A percentile compares a stretch with the other conserved stretches of the same genome.
phyloP scores from a whole-genome alignment of 1,139 yeast species.

The Sugiyamaella japonica region DNA sequence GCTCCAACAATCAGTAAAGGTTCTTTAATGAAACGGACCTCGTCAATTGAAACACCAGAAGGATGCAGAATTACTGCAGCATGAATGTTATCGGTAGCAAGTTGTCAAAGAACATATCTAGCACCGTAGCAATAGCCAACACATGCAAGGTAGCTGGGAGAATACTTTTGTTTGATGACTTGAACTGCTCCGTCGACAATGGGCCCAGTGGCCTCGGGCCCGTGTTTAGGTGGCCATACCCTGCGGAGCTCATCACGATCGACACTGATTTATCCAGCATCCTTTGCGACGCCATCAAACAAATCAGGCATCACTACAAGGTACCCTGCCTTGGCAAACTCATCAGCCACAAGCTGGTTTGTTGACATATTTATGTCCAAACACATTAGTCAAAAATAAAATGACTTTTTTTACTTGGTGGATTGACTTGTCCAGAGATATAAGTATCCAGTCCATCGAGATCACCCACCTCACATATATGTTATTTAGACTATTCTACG shows the following conservation, averaged over 20 bases:
- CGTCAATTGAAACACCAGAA: slow-evolving; percentile 63
- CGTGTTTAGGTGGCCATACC: slow-evolving; percentile 58
- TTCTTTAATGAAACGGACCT: slow-evolving; percentile 59
- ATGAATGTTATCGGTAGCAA: slow-evolving; percentile 47
- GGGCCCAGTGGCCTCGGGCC: slow-evolving; percentile 47
- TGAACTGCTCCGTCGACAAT: slow-evolving; percentile 49
- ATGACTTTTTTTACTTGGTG: slow-evolving; percentile 51
- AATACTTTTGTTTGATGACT: slow-evolving; percentile 42
- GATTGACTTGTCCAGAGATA: slow-evolving; percentile 24
- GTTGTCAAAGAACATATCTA: slow-evolving; percentile 57
- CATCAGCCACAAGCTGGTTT: slow-evolving; percentile 66
- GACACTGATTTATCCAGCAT: slow-evolving; percentile 37
- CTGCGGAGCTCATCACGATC: slow-evolving; percentile 36
- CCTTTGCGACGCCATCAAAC: slow-evolving; percentile 54
- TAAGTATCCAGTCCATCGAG: slow-evolving; percentile 26
- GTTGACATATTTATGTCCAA: slow-evolving; percentile 61
- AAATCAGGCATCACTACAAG: slow-evolving; percentile 74
- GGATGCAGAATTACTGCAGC: slow-evolving; percentile 83
- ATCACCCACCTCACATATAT: slow-evolving; percentile 24
- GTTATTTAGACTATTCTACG: not conserved
- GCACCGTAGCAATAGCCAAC: slow-evolving; percentile 90
- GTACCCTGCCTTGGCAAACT: slow-evolving; percentile 62
- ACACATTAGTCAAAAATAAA: slow-evolving; percentile 67
- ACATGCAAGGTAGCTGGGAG: slow-evolving; percentile 56
- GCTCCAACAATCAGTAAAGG: slow-evolving; percentile 75